Evolutionary conservation across 345 rosid genomes (phyloP), one percentile per base, ranked within the genome.

Genomic region (Eucalyptus sp.): DNA sequence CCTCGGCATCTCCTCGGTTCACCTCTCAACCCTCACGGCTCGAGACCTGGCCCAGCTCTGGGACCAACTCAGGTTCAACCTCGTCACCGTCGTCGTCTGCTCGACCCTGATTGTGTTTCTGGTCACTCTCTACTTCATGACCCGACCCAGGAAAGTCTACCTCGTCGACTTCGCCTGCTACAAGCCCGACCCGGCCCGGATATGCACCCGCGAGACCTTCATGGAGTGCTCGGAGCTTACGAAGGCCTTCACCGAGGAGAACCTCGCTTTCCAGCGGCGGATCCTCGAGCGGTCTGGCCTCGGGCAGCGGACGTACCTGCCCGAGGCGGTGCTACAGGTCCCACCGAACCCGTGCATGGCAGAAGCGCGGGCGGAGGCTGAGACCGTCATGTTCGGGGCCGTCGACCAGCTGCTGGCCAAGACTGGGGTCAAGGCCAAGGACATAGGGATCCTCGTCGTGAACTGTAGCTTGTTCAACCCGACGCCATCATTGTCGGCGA

Each of bases 361-460:
- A 13, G 89, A 89, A 43, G 94, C 93, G 9, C 89, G 91, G 89
- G 89, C 87, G 86, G 94, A 93, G 93, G 90, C 92, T 3, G 92
- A 92, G 89, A 50, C 33, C 33, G 90, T 91, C 85, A 93, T 93
- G 84, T 86, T 90, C 86, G 92, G 94, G 41, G 90, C 90, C 4
- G 88, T 93, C 79, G 93, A 93, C 31, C 87, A 90, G 87, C 87
- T 93, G 11, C 86, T 93, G 60, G 91, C 86, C 20, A 92, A 93
- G 87, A 88, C 94, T 5, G 89, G 89, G 12, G 91, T 91, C 18
- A 88, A 90, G 90, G 90, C 91, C 6, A 91, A 90, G 90, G 93
- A 92, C 87, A 93, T 92, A 43, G 93, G 94, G 87, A 91, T 93
- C 83, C 86, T 93, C n/a, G 89, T 93, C 43, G 93, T 91, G 87